phyloP scores from a whole-genome alignment of 176 grass and related monocot species.

The Zizania latifolia region DNA sequence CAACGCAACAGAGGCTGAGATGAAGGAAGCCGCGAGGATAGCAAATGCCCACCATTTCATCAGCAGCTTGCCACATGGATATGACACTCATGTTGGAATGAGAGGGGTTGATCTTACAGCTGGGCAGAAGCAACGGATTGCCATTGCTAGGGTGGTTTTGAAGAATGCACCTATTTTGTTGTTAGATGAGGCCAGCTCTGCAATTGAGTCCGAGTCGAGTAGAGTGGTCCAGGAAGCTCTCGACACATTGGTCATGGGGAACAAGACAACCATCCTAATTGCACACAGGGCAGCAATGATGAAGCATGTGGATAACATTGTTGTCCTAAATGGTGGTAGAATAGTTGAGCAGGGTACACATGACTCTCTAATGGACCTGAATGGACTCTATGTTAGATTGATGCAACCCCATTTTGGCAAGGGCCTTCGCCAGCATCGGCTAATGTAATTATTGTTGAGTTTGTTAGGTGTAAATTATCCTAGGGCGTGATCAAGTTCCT shows the following conservation, averaged over 20 bases:
- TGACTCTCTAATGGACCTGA: constrained; percentile 76
- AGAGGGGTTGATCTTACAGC: constrained; percentile 90
- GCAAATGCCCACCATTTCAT: constrained; percentile 99
- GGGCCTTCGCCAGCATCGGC: constrained; percentile 81
- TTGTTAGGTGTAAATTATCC: constrained; percentile 66
- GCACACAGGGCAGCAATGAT: constrained; percentile 97
- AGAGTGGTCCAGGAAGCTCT: constrained; percentile 97
- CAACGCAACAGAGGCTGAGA: constrained; percentile 94
- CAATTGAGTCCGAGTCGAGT: constrained; percentile 93
- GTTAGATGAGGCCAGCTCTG: constrained; percentile 92
- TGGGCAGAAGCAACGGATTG: constrained; percentile 94
- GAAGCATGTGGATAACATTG: constrained; percentile 97
- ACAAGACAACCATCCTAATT: constrained; percentile 98
- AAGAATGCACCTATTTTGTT: constrained; percentile 97
- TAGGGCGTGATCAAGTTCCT: constrained; percentile 31
- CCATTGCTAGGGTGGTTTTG: constrained; percentile 88
- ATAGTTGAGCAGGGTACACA: constrained; percentile 96
- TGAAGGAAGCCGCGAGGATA: constrained; percentile 95
- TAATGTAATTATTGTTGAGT: constrained; percentile 61
- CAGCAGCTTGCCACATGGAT: constrained; percentile 95
- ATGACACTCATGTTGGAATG: constrained; percentile 98
- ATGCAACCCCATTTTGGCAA: constrained; percentile 99
- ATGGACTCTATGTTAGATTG: constrained; percentile 92
- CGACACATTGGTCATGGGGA: constrained; percentile 94
- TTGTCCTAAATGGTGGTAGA: constrained; percentile 89